These are phyloP conservation scores for Nicotiana tabacum DNA, from an alignment of 257 asterid species.

Conservation along the genomic window DNA sequence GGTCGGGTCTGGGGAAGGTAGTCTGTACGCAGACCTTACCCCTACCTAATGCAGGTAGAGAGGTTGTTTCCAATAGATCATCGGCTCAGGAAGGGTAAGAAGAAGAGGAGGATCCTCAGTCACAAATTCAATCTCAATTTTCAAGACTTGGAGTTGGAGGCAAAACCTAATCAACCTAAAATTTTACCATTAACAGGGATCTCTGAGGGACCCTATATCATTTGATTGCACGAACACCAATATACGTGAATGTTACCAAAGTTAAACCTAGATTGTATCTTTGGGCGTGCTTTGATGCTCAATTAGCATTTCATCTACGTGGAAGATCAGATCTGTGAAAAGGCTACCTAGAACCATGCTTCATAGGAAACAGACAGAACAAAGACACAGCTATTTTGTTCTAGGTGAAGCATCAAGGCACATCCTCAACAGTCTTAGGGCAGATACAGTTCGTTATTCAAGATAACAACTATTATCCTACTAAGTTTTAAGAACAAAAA, in stretches of 20 bases:
- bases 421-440: background rate
- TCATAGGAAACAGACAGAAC: background rate
- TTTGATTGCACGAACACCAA: background rate
- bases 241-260: background rate
- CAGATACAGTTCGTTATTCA: background rate
- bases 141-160: background rate
- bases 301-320: background rate
- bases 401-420: background rate
- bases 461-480: background rate
- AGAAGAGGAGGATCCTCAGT: background rate
- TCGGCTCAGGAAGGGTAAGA: too few relatives aligned
- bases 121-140: background rate
- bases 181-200: background rate
- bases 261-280: background rate
- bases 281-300: background rate
- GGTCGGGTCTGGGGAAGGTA: too few relatives aligned
- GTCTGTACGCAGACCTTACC: too few relatives aligned
- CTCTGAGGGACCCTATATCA: background rate
- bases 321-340: background rate
- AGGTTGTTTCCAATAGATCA: too few relatives aligned
- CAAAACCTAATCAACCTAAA: background rate
- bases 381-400: background rate
- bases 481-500: background rate
- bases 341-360: background rate
- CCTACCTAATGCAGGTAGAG: too few relatives aligned